Percentiles rank a stretch among this genome's conserved stretches.
phyloP scores from a whole-genome alignment of 83 land plant genomes.

The Picea mariana region DNA sequence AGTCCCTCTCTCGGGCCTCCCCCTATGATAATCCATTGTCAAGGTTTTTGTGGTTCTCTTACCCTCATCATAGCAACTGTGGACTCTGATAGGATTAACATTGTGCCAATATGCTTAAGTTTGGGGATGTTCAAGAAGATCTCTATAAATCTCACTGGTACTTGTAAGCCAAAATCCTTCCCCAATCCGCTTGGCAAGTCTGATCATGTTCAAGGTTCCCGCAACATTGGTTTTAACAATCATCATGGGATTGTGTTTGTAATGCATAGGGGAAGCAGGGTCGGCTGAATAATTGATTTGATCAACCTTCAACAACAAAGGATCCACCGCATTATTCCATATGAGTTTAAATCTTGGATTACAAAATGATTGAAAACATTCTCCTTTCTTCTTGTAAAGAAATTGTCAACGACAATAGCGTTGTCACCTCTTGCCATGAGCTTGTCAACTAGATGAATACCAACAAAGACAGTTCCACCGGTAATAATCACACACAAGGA shows the following conservation, averaged over 20 bases:
- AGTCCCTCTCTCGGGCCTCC: no score
- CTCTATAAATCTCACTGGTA: conserved; percentile 94
- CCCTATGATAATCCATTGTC: no score
- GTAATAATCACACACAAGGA: conserved; percentile 77
- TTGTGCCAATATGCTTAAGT: conserved; percentile 84
- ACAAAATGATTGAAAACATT: conserved; percentile 92
- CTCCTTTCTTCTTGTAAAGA: conserved; percentile 96
- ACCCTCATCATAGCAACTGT: no score
- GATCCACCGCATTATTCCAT: conserved; percentile 94
- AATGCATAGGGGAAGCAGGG: conserved; percentile 97
- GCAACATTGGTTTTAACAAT: conserved; percentile 97
- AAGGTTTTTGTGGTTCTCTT: no score
- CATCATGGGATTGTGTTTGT: conserved; percentile 93
- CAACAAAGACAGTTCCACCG: conserved; percentile 86
- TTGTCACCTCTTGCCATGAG: conserved; percentile 79
- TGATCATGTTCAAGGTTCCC: conserved; percentile 93
- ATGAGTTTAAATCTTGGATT: conserved; percentile 90
- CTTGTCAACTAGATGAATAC: conserved; percentile 92
- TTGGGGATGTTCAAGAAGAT: conserved; percentile 96
- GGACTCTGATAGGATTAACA: conserved; percentile 78
- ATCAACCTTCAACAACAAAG: conserved; percentile 88
- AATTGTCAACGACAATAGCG: conserved; percentile 95
- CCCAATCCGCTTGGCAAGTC: conserved; percentile 88
- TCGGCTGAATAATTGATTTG: conserved; percentile 97
- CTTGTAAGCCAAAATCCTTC: conserved; percentile 84